phyloP scores from a whole-genome alignment of 306 rosid species.

The Cucurbita moschata region DNA sequence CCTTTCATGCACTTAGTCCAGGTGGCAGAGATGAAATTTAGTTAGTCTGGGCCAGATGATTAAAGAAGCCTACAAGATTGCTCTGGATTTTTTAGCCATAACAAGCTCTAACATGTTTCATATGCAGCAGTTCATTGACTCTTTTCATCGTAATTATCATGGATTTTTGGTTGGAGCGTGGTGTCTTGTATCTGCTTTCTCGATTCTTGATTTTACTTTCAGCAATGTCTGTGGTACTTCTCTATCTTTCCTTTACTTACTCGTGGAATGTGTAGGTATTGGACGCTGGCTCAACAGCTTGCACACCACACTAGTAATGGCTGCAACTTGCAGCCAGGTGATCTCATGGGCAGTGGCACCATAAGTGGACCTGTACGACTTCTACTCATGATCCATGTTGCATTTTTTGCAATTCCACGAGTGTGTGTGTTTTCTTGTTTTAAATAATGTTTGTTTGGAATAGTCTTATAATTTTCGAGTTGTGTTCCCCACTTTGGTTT shows the following conservation, averaged over 20 bases:
- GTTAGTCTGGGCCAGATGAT: background rate
- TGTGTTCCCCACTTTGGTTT: constrained; percentile 5
- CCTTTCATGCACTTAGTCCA: background rate
- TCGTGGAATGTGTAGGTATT: too few relatives aligned
- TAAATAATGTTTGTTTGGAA: background rate
- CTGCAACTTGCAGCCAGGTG: too few relatives aligned
- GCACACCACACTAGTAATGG: too few relatives aligned
- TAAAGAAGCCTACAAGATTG: background rate
- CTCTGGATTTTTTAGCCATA: background rate
- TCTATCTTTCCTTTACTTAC: too few relatives aligned
- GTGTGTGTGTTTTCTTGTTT: background rate
- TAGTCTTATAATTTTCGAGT: background rate
- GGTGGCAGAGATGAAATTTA: background rate
- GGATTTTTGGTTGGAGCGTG: too few relatives aligned
- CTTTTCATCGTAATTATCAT: too few relatives aligned
- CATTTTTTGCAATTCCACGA: background rate
- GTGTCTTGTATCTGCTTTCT: too few relatives aligned
- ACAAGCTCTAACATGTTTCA: background rate
- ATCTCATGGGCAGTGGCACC: too few relatives aligned
- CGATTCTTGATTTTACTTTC: too few relatives aligned
- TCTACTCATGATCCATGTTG: background rate
- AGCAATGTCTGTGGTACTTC: too few relatives aligned
- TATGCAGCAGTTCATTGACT: too few relatives aligned
- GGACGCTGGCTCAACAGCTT: too few relatives aligned
- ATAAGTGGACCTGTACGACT: constrained; percentile 60